Base-by-base conservation (phyloP, 2,329 filamentous ascomycete species). In the Cercospora beticola region DNA sequence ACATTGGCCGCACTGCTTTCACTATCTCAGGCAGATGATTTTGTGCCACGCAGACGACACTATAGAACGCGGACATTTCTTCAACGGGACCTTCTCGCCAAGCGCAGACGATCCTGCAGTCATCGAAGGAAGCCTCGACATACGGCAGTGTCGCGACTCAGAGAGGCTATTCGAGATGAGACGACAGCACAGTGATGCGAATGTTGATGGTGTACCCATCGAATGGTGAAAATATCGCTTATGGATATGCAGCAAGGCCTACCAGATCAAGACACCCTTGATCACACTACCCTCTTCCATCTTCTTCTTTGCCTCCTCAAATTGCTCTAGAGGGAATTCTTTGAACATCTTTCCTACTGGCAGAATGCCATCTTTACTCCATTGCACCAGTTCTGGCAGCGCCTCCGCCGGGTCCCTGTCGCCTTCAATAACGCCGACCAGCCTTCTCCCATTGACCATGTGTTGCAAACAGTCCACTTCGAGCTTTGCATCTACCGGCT, bases 391-490 rank as follows among this genome's bases (percentile, higher is more conserved):
- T 66, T 80, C 72, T 5, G 82, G 82, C 1, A 84, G 72, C 64
- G 78, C 81, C 70, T 81, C 75, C 3, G 69, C 69, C 23, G 81
- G 80, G 52, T 78, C 73, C 7, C 79, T 76, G 68, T 84, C 81
- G 3, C 82, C 82, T 52, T 84, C 80, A 26, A 80, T 80, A 18
- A 82, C 82, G 0, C 83, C 83, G 1, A 83, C 80, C 26, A 83
- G 81, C 40, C 79, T 76, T 64, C 82, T 83, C 0, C 82, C 83
- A 52, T 77, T 77, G 9, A 78, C 77, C 79, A 85, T 81, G 67
- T 84, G 80, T 36, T 77, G 76, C 46, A 81, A 77, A 66, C 85
- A 70, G 59, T 73, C 71, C 1, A 73, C 28, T 4, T 75, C 75
- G 52, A 85, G 61, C 30, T 77, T 78, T 1, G 78, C 73, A 0